Conservation (phyloP, 2,329 filamentous ascomycete genomes). For the Phyllosticta citriasiana region DNA sequence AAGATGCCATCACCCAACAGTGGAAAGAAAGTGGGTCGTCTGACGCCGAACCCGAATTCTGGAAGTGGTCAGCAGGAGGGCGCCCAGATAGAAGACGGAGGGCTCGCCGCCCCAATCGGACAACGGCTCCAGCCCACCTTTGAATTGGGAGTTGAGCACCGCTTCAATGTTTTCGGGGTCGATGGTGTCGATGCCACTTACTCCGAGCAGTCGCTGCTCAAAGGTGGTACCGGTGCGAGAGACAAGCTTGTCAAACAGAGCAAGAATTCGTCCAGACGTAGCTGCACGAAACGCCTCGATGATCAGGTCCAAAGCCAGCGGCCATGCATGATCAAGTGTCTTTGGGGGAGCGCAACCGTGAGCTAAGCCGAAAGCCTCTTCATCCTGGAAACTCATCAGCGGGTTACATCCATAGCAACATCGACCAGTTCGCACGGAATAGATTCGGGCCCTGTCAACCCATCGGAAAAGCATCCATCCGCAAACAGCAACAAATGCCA, state of each 20-base stretch:
- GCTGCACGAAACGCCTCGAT: slow-evolving; percentile 16
- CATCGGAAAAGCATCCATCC: not conserved
- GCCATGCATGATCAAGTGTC: slow-evolving; percentile 1
- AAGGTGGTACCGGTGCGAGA: slow-evolving; percentile 14
- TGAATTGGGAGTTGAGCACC: slow-evolving; percentile 17
- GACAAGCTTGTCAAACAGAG: not conserved
- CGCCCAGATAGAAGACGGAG: too few species aligned
- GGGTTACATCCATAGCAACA: not conserved
- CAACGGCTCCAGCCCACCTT: slow-evolving; percentile 11
- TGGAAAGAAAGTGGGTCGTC: not conserved
- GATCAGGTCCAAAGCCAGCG: slow-evolving; percentile 16
- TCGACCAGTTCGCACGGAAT: not conserved
- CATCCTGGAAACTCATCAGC: not conserved
- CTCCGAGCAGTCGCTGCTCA: slow-evolving; percentile 15
- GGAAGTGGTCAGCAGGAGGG: not conserved
- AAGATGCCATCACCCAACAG: slow-evolving; percentile 14
- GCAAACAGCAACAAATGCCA: not conserved
- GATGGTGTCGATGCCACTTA: slow-evolving; percentile 16
- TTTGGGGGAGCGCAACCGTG: not conserved
- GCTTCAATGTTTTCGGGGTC: slow-evolving; percentile 16
- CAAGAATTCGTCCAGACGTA: not conserved
- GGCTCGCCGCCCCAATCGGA: not conserved
- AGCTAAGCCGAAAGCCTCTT: not conserved
- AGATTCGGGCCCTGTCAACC: not conserved
- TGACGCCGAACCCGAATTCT: not conserved